These are phyloP conservation scores for Amoeboradix gromovi DNA, from an alignment of 371 early-diverging fungal species.

Conservation along the genomic window DNA sequence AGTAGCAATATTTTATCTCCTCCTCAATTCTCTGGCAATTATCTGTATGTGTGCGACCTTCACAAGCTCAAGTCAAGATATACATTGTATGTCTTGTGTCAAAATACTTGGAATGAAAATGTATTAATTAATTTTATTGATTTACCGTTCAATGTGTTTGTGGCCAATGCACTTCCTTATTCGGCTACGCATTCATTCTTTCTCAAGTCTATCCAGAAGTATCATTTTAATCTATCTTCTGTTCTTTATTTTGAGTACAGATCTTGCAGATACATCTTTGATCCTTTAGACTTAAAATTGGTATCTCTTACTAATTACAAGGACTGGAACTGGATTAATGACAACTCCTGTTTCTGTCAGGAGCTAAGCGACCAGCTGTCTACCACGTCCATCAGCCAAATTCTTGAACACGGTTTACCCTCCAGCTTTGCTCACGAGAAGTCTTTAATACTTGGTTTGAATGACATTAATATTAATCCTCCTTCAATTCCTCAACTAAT, in stretches of 20 bases:
- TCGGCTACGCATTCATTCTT: not conserved
- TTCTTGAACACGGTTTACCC: constrained; percentile 8
- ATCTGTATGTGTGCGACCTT: not conserved
- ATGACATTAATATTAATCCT: constrained; percentile 45
- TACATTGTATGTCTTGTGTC: constrained; percentile 33
- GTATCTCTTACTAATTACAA: constrained; percentile 19
- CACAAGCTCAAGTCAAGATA: not conserved
- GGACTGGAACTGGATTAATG: constrained; percentile 30
- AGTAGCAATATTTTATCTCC: not conserved
- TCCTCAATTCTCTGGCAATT: not conserved
- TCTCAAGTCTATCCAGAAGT: constrained; percentile 22
- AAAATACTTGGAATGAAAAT: constrained; percentile 27
- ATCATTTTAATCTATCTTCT: not conserved
- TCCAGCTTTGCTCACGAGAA: constrained; percentile 20
- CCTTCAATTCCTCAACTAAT: constrained; percentile 39
- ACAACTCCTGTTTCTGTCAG: not conserved
- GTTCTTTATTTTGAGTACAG: constrained; percentile 1
- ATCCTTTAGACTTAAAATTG: not conserved
- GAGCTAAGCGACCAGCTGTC: not conserved
- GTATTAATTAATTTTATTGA: constrained; percentile 12
- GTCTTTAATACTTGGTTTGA: constrained; percentile 44
- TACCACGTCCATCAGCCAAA: constrained; percentile 15
- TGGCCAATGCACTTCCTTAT: constrained; percentile 10
- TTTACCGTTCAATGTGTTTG: constrained; percentile 7
- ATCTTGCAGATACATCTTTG: not conserved